phyloP scores from a whole-genome alignment of 2,329 filamentous ascomycete genomes.

The Curvularia spicifera region DNA sequence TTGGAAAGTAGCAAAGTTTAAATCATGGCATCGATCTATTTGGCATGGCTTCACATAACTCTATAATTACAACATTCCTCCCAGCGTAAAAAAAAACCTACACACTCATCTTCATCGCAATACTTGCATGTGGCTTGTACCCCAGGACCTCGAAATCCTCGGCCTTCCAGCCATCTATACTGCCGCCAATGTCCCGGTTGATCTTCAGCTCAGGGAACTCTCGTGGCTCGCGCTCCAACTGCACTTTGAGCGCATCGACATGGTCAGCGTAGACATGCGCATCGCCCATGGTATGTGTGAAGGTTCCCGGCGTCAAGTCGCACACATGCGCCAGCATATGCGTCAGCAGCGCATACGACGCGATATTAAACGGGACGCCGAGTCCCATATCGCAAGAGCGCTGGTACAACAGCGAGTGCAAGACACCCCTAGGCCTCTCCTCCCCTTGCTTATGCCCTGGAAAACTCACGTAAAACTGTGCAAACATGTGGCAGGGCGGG shows the following conservation, averaged over 20 bases:
- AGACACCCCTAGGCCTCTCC: slow-evolving; percentile 63
- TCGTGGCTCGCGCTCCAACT: slow-evolving; percentile 79
- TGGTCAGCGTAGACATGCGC: slow-evolving; percentile 97
- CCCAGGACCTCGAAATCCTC: slow-evolving; percentile 88
- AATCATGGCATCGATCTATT: no score
- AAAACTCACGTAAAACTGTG: slow-evolving; percentile 90
- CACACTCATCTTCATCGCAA: slow-evolving; percentile 99
- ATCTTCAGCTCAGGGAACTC: slow-evolving; percentile 83
- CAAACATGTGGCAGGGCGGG: slow-evolving; percentile 97
- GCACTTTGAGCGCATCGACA: slow-evolving; percentile 81
- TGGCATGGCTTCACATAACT: no score
- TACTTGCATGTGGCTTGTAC: slow-evolving; percentile 88
- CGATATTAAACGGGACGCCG: slow-evolving; percentile 97
- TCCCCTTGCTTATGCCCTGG: slow-evolving; percentile 52
- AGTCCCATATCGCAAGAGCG: slow-evolving; percentile 96
- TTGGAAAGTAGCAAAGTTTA: no score
- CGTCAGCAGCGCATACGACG: slow-evolving; percentile 88
- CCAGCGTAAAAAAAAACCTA: slow-evolving; percentile 40
- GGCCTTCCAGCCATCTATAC: slow-evolving; percentile 86
- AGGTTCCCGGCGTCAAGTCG: slow-evolving; percentile 80
- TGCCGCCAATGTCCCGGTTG: slow-evolving; percentile 68
- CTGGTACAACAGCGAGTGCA: slow-evolving; percentile 92
- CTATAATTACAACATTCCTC: background rate
- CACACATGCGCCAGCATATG: slow-evolving; percentile 93
- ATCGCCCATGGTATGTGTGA: slow-evolving; percentile 97